Evolutionary conservation across 768 basidiomycete species (phyloP).

Genomic region (Panaeolus papilionaceus): DNA sequence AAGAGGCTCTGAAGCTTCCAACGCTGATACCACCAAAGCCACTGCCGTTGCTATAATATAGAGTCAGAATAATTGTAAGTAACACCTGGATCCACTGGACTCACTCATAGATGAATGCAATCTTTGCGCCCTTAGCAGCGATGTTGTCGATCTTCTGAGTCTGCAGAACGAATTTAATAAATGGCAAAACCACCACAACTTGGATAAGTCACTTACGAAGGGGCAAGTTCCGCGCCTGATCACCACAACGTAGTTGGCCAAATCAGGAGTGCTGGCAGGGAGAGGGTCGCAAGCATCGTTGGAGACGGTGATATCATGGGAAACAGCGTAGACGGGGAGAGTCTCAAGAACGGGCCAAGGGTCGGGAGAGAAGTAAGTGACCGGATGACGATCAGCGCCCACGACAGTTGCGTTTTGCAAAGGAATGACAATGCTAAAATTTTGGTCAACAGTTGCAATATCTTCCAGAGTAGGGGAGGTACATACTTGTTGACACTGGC

Average conservation of each 20-base stretch:
- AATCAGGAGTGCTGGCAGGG: constrained; percentile 56
- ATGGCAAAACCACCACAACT: background rate
- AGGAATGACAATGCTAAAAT: constrained; percentile 49
- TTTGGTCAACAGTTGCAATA: background rate
- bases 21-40: constrained; percentile 50
- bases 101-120: constrained; percentile 61
- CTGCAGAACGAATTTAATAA: constrained; percentile 28
- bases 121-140: constrained; percentile 57
- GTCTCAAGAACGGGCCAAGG: constrained; percentile 36
- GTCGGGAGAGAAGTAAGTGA: constrained; percentile 54
- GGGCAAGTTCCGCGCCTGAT: constrained; percentile 64
- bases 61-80: background rate
- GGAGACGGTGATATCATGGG: constrained; percentile 52
- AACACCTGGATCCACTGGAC: constrained; percentile 23
- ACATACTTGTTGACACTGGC: constrained; percentile 58
- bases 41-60: constrained; percentile 48
- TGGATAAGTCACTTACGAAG: constrained; percentile 40
- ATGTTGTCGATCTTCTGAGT: constrained; percentile 58
- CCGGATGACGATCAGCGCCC: constrained; percentile 46
- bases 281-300: constrained; percentile 65
- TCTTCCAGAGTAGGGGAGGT: background rate
- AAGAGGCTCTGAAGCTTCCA: constrained; percentile 52
- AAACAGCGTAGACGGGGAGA: constrained; percentile 59
- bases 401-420: constrained; percentile 56
- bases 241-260: constrained; percentile 54